These are phyloP conservation scores for Botryosphaeria agaves DNA, from an alignment of 2,329 filamentous ascomycete species.

Conservation along the genomic window DNA sequence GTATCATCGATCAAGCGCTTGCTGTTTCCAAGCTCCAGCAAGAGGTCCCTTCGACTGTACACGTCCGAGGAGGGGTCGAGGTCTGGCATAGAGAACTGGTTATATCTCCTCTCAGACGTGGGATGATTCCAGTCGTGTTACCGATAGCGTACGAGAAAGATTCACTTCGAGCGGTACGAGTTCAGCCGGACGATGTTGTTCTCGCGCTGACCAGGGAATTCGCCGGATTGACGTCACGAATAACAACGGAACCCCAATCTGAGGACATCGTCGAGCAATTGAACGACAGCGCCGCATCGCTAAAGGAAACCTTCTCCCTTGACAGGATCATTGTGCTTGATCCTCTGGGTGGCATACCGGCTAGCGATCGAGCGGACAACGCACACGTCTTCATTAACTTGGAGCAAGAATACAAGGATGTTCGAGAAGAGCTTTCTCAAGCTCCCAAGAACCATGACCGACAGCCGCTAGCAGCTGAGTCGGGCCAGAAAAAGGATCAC, in stretches of 20 bases:
- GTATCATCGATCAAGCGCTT: slow-evolving; percentile 45
- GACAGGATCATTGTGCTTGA: slow-evolving; percentile 85
- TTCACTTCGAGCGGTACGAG: slow-evolving; percentile 27
- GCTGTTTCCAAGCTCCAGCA: slow-evolving; percentile 14
- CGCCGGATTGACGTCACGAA: slow-evolving; percentile 38
- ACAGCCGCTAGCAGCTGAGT: not conserved
- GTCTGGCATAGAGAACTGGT: slow-evolving; percentile 34
- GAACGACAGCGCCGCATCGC: slow-evolving; percentile 7
- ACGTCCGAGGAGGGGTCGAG: slow-evolving; percentile 17
- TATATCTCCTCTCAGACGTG: slow-evolving; percentile 46
- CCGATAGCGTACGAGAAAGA: slow-evolving; percentile 41
- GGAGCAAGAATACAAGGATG: slow-evolving; percentile 66
- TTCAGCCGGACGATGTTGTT: slow-evolving; percentile 46
- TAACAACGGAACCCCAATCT: slow-evolving; percentile 14
- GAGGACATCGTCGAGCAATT: too few relatives aligned
- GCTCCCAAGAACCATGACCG: slow-evolving; percentile 5
- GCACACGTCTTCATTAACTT: slow-evolving; percentile 83
- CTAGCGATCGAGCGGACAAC: slow-evolving; percentile 35
- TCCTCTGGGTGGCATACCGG: slow-evolving; percentile 70
- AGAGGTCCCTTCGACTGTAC: slow-evolving; percentile 15
- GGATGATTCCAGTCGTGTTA: slow-evolving; percentile 54
- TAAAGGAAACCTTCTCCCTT: slow-evolving; percentile 41
- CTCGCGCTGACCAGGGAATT: slow-evolving; percentile 64
- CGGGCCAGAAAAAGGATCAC: not conserved
- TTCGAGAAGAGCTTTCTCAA: slow-evolving; percentile 41